These are phyloP conservation scores for Diversispora epigaea DNA, from an alignment of 192 early-diverging fungal genomes.

Conservation along the genomic window DNA sequence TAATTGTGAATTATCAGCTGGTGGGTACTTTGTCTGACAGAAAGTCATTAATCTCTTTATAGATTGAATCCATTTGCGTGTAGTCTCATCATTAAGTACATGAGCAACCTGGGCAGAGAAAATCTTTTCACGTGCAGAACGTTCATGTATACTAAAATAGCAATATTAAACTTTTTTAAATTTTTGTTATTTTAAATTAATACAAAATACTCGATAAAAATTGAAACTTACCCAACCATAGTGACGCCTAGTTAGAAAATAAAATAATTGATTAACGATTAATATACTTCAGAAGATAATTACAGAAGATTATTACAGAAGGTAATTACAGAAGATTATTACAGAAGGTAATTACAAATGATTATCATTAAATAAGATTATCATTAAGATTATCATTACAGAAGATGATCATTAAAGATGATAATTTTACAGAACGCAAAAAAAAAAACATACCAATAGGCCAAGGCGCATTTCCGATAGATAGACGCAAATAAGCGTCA, in stretches of 20 bases:
- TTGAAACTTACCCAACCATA: slow-evolving; percentile 76
- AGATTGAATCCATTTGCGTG: slow-evolving; percentile 98
- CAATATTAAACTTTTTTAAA: neutral
- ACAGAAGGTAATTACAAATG: too few relatives aligned
- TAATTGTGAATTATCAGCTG: slow-evolving; percentile 51
- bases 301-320: too few relatives aligned
- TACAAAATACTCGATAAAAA: neutral
- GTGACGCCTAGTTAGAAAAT: slow-evolving; percentile 58
- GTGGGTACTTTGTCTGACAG: slow-evolving; percentile 89
- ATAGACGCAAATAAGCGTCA: slow-evolving; percentile 89
- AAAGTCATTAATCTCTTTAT: slow-evolving; percentile 97
- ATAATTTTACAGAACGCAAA: neutral
- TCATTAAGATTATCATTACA: neutral
- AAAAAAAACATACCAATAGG: slow-evolving; percentile 70
- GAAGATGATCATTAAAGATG: neutral
- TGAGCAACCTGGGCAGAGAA: slow-evolving; percentile 93
- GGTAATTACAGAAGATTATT: too few relatives aligned
- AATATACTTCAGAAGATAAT: neutral
- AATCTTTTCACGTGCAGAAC: slow-evolving; percentile 96
- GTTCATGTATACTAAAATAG: slow-evolving; percentile 84
- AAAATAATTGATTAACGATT: neutral
- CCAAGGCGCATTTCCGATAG: slow-evolving; percentile 98
- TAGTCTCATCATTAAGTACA: slow-evolving; percentile 93
- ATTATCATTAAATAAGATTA: neutral
- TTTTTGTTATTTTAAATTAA: neutral